These are phyloP conservation scores for Pyrrhoderma lamaoense DNA, from an alignment of 1,284 basidiomycete species.

Conservation along the genomic window DNA sequence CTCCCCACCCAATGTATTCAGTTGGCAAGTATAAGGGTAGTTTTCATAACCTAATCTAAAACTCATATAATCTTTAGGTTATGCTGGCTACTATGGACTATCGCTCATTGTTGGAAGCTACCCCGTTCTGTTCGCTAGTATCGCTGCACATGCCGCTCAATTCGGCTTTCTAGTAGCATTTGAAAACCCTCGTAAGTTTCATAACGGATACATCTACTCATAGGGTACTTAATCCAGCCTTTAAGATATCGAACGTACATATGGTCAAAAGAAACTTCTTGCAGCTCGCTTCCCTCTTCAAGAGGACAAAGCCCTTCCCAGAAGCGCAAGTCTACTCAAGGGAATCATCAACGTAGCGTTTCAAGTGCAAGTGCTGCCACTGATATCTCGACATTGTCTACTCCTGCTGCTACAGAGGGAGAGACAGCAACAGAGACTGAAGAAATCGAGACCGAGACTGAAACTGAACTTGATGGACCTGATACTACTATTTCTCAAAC, in stretches of 20 bases:
- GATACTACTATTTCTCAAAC: constrained; percentile 14
- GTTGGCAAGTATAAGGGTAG: constrained; percentile 53
- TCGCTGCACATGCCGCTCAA: constrained; percentile 90
- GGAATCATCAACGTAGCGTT: constrained; percentile 21
- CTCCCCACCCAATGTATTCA: constrained; percentile 90
- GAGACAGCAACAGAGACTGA: constrained; percentile 63
- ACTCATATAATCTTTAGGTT: constrained; percentile 43
- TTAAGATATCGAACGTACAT: constrained; percentile 86
- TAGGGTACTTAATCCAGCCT: background rate
- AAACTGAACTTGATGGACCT: constrained; percentile 39
- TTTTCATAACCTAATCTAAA: background rate
- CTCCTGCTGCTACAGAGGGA: constrained; percentile 67
- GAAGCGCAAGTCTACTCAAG: background rate
- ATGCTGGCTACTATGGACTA: constrained; percentile 96
- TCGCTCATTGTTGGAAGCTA: constrained; percentile 86
- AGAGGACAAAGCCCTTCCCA: constrained; percentile 12
- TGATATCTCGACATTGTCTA: constrained; percentile 30
- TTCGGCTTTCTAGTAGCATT: constrained; percentile 96
- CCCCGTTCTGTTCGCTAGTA: constrained; percentile 85
- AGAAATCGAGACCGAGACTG: constrained; percentile 61
- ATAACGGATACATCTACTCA: background rate
- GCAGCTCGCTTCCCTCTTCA: constrained; percentile 71
- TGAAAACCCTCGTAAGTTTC: constrained; percentile 85
- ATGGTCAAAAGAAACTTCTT: constrained; percentile 82
- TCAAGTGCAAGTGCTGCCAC: constrained; percentile 16